Evolutionary conservation across 306 rosid species (phyloP), one percentile per base, ranked within the genome.

Genomic region (Lagenaria siceraria): DNA sequence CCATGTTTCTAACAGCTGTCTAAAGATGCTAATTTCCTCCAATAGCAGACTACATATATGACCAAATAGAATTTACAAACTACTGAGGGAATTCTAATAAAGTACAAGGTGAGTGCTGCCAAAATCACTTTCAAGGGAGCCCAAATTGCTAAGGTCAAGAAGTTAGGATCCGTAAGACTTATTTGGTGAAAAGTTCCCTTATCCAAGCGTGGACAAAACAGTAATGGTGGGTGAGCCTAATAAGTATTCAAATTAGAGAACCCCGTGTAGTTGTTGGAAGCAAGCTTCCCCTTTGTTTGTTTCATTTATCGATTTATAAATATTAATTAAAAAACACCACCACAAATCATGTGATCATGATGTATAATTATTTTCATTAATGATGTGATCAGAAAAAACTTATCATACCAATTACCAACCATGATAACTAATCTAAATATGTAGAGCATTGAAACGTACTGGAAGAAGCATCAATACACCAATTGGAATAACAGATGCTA

Each of bases 391-490:
- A 49, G 22, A 21, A 14, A 27, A 27, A 60, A 60, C 66, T 60
- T 27, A 60, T 13, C 36, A 73, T 73, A 29, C 24, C 10, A 53
- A 29, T 12, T 48, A 48, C 52, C 52, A 48, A 48, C 43, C 17
- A 73, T n/a, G 48, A 38, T 22, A 55, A 42, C 18, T 11, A 13
- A 36, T 35, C 55, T 25, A 21, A 59, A 25, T 60, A 35, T 52
- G 48, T 74, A 74, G 77, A 74, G 62, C 22, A 77, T 6, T 24
- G 69, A 77, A 64, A 77, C 80, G 89, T 84, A 95, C 99, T 0
- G 97, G 99, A 84, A 95, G 89, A 82, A 95, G 99, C 99, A 95
- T 92, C 80, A 95, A 86, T 80, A 95, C 81, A 36, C 97, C 97
- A 53, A 92, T 95, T 13, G 98, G 99, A 85, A 95, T 85, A 84